Base-by-base conservation (phyloP, 129 eudicot species). In the Saposhnikovia divaricata region DNA sequence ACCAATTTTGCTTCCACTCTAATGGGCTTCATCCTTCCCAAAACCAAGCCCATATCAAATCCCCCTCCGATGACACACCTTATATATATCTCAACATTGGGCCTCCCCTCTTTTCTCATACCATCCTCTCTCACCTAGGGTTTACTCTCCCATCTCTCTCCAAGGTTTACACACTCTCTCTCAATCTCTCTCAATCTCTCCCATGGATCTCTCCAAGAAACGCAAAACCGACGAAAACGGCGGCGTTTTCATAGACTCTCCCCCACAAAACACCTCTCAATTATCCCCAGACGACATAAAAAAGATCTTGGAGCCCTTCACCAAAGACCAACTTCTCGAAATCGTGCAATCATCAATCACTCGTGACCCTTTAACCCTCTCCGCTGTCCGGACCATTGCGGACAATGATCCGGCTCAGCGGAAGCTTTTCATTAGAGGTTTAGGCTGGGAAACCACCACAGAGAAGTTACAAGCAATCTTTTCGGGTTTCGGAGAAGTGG, bases 341-440 rank as follows among this genome's bases (percentile, higher is more conserved):
- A 86, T 93, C 69, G 82, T 91, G 2, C 96, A 90, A 77, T 82
- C 85, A 25, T 91, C 93, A 74, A 87, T 91, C 69, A 81, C 87
- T 38, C 93, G 87, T 2, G 90, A 93, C 86, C 86, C 93, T 61
- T 85, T 86, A 15, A 85, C 86, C 2, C 85, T 93, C 39, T 85
- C 82, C 42, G 79, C 91, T 68, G 96, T 90, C 8, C 96, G 98
- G 28, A 43, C 89, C 25, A 39, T 91, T 34, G 96, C 97, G 5
- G 96, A 93, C 70, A 43, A 84, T 47, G 97, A 93, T 50, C 85
- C 90, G 0, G 48, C 93, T 0, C 89, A 86, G 28, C 87, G 98
- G 3, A 93, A 93, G 69, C 97, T 93, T 68, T 93, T 93, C 84
- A 83, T 93, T 23, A 95, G 97, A 14, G 96, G 98, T 18, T 89